phyloP scores from a whole-genome alignment of 2,329 filamentous ascomycete genomes.

The Annulohypoxylon truncatum region DNA sequence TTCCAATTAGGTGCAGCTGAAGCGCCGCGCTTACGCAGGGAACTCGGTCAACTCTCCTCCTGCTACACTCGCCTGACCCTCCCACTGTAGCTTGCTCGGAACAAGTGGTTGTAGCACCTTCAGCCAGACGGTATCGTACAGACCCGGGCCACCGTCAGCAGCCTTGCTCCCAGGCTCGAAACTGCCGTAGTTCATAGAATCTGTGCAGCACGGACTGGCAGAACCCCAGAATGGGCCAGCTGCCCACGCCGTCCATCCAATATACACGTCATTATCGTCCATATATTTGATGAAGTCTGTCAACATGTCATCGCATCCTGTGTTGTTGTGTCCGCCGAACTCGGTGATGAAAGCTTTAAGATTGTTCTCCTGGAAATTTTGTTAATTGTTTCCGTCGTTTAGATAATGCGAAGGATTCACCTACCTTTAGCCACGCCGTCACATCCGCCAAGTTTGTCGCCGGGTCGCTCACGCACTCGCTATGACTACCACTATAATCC shows the following conservation, averaged over 20 bases:
- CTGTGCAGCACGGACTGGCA: slow-evolving; percentile 56
- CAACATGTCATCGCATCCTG: slow-evolving; percentile 56
- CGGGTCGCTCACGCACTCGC: slow-evolving; percentile 55
- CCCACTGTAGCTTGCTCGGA: slow-evolving; percentile 55
- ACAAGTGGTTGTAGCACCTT: slow-evolving; percentile 58
- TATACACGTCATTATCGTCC: slow-evolving; percentile 59
- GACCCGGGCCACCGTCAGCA: slow-evolving; percentile 54
- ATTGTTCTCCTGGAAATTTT: slow-evolving; percentile 48
- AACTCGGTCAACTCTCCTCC: slow-evolving; percentile 40
- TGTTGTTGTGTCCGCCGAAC: slow-evolving; percentile 60
- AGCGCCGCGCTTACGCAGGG: slow-evolving; percentile 12
- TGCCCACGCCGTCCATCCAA: slow-evolving; percentile 64
- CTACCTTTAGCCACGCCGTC: slow-evolving; percentile 59
- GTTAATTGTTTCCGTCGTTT: background rate
- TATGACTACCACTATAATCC: slow-evolving; percentile 59
- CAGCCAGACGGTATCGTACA: slow-evolving; percentile 61
- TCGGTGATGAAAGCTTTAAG: slow-evolving; percentile 63
- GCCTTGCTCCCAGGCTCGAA: slow-evolving; percentile 60
- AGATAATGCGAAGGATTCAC: background rate
- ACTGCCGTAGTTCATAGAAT: slow-evolving; percentile 56
- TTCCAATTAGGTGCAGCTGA: background rate
- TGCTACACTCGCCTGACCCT: slow-evolving; percentile 48
- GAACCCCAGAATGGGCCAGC: slow-evolving; percentile 62
- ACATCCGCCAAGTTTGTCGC: slow-evolving; percentile 55
- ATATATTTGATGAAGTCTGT: slow-evolving; percentile 59